Base-by-base conservation (phyloP, 2,329 filamentous ascomycete genomes). In the Talaromyces sp. region DNA sequence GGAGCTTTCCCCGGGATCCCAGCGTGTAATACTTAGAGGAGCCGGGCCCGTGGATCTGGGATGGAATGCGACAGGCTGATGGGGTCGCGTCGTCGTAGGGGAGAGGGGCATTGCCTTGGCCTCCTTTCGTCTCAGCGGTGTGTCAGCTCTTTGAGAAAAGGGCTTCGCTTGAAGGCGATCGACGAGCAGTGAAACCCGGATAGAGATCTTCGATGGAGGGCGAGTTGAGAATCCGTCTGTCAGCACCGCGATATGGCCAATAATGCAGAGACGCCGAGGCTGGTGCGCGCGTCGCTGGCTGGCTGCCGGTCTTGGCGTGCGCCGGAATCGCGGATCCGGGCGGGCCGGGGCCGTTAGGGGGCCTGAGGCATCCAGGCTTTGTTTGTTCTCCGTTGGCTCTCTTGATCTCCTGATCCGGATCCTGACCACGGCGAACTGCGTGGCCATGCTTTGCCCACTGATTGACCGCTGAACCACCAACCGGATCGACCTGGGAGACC, bases 281-380 rank as follows among this genome's bases (percentile, higher is more conserved):
- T 18, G 57, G 61, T 62, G 61, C 57, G 55, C 56, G n/a, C 27
- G 28, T 59, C 14, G 61, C 52, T 62, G 56, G 57, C 53, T 60
- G 51, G 42, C 31, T 9, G 57, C 31, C 50, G 16, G 18, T 31
- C 16, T 36, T 42, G 28, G 57, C 57, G 47, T 12, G n/a, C 54
- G 27, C 31, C 59, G 59, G 59, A 61, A 57, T 18, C 55, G 55
- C 55, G 9, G 23, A 16, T n/a, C 23, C 28, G 52, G n/a, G 52
- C 55, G 59, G 54, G 28, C 60, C 47, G 60, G 55, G 27, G 27
- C 31, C 47, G 57, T 23, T 23, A 23, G 28, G 47, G 34, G 18
- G 44, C 44, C 44, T 47, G 10, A 47, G 44, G 44, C 44, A 23
- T 2, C n/a, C 44, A 47, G 23, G 5, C n/a, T 47, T 23, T 18